A percentile compares a stretch with the other conserved stretches of the same genome.
These are phyloP conservation scores for Paecilomyces niveus DNA, from an alignment of 2,329 filamentous ascomycete genomes.

Conservation along the genomic window DNA sequence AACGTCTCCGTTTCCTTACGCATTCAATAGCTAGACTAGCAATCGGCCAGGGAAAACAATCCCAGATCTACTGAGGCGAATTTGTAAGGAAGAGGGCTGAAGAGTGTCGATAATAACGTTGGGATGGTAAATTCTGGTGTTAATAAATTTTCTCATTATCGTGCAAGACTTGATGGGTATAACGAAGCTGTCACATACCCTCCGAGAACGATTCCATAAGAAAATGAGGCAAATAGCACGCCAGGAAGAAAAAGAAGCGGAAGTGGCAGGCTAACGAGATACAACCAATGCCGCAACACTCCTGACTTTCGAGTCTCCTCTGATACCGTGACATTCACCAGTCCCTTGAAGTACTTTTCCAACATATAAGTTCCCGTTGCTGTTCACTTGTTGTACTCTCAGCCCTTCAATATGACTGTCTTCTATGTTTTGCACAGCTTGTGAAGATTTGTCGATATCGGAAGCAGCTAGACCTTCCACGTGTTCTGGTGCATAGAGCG, in stretches of 20 bases:
- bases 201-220: conserved; percentile 20
- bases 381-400: no score
- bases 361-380: no score
- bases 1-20: conserved; percentile 23
- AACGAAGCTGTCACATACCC: conserved; percentile 13
- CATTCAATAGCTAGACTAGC: conserved; percentile 32
- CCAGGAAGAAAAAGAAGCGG: conserved; percentile 17
- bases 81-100: conserved; percentile 25
- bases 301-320: no score
- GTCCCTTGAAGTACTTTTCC: no score
- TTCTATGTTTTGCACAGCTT: no score
- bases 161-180: conserved; percentile 4
- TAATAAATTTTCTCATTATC: no score
- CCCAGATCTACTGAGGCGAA: conserved; percentile 19
- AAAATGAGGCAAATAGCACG: conserved; percentile 16
- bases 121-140: conserved; percentile 6
- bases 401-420: no score
- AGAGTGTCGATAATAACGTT: conserved; percentile 17
- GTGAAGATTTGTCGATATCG: no score
- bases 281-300: no score
- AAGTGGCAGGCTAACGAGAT: conserved; percentile 20
- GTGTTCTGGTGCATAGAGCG: no score
- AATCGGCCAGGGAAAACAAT: conserved; percentile 26
- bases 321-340: no score
- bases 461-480: no score